Evolutionary conservation across 495 filamentous ascomycete species (phyloP).

Genomic region (Neurospora discreta): DNA sequence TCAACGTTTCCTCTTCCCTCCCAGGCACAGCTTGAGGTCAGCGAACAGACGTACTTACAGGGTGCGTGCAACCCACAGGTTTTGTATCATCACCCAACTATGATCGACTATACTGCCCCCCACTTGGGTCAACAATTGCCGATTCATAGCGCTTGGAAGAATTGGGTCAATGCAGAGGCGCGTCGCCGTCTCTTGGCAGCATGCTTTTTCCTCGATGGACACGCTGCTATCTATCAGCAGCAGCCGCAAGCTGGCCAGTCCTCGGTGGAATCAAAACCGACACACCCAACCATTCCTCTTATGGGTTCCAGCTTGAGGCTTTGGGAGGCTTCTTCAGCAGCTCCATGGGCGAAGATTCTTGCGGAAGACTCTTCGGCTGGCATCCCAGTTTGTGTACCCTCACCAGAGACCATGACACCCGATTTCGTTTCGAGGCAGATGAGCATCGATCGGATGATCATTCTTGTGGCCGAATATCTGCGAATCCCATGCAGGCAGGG

Average conservation of each 20-base stretch:
- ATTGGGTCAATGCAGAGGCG: slow-evolving; percentile 38
- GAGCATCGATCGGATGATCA: slow-evolving; percentile 24
- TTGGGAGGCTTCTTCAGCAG: slow-evolving; percentile 28
- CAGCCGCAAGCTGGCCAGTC: slow-evolving; percentile 25
- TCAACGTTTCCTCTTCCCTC: slow-evolving; percentile 10
- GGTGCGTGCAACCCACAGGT: slow-evolving; percentile 31
- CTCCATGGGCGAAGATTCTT: slow-evolving; percentile 23
- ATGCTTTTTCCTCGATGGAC: slow-evolving; percentile 41
- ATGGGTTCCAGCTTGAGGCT: slow-evolving; percentile 23
- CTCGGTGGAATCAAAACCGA: slow-evolving; percentile 15
- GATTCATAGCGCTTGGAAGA: slow-evolving; percentile 29
- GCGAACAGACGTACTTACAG: slow-evolving; percentile 34
- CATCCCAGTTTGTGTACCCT: slow-evolving; percentile 12
- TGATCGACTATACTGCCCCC: slow-evolving; percentile 15
- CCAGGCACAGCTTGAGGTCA: slow-evolving; percentile 9
- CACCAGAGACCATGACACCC: slow-evolving; percentile 21
- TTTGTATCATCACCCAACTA: slow-evolving; percentile 18
- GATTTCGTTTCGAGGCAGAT: slow-evolving; percentile 16
- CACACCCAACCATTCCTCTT: slow-evolving; percentile 26
- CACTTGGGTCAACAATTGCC: slow-evolving; percentile 17
- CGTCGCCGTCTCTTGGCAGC: slow-evolving; percentile 37
- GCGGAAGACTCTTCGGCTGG: slow-evolving; percentile 15
- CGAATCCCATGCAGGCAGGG: slow-evolving; percentile 25
- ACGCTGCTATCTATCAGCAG: slow-evolving; percentile 39
- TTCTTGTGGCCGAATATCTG: slow-evolving; percentile 26